A percentile compares a stretch with the other conserved stretches of the same genome.
Conservation (phyloP, 768 basidiomycete species). For the Cystobasidium ongulense region DNA sequence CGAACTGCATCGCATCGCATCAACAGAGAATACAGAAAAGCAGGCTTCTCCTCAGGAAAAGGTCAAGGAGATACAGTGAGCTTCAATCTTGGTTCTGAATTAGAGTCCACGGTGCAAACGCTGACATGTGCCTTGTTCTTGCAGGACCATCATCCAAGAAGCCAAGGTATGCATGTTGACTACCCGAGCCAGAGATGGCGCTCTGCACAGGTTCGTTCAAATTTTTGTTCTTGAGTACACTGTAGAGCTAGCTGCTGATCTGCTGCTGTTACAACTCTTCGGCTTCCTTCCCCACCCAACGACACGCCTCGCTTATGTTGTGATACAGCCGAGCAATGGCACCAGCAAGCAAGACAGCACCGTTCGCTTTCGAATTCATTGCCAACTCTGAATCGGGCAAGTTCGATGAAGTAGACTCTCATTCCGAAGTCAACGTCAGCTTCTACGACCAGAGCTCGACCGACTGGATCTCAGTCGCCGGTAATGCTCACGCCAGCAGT, state of each 20-base stretch:
- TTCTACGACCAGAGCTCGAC: conserved; percentile 34
- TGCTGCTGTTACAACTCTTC: too few relatives aligned
- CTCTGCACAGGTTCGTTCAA: conserved; percentile 32
- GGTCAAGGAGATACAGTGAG: conserved; percentile 27
- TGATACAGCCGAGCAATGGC: conserved; percentile 37
- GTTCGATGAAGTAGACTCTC: conserved; percentile 37
- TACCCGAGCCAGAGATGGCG: conserved; percentile 33
- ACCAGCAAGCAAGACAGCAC: conserved; percentile 36
- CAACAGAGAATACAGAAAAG: conserved; percentile 17
- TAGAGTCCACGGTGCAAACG: background rate
- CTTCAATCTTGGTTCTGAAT: too few relatives aligned
- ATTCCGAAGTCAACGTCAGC: conserved; percentile 38
- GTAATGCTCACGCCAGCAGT: conserved; percentile 35
- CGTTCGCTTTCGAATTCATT: conserved; percentile 40
- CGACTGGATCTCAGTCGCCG: conserved; percentile 41
- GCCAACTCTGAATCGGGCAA: conserved; percentile 41
- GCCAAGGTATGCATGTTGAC: conserved; percentile 35
- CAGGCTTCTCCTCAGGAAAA: conserved; percentile 20
- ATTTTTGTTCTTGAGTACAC: background rate
- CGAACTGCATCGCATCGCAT: background rate
- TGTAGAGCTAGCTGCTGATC: too few relatives aligned
- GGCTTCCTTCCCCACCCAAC: background rate
- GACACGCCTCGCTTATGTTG: background rate
- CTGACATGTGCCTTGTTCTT: background rate
- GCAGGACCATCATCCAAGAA: conserved; percentile 12